These are phyloP conservation scores for Trichoderma parareesei DNA, from an alignment of 495 filamentous ascomycete species.

Conservation along the genomic window DNA sequence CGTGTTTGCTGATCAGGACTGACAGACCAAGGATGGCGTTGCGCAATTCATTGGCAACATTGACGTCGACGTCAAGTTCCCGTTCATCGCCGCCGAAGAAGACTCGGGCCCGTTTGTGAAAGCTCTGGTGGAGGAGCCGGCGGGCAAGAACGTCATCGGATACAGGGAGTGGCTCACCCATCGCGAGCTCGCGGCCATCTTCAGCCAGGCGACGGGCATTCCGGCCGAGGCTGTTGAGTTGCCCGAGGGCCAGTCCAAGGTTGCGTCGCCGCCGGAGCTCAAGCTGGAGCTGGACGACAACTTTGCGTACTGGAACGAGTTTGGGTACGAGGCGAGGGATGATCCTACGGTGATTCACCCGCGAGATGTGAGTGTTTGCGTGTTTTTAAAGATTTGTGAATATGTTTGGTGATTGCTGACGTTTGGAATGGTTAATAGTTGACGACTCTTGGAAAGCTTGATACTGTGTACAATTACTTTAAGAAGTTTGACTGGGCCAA, in stretches of 20 bases:
- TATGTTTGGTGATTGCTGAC: slow-evolving; percentile 16
- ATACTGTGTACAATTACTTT: slow-evolving; percentile 25
- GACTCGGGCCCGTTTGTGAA: slow-evolving; percentile 30
- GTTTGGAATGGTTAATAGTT: slow-evolving; percentile 12
- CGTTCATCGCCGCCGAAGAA: slow-evolving; percentile 21
- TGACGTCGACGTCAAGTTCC: slow-evolving; percentile 13
- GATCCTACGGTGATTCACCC: background rate
- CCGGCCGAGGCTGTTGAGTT: slow-evolving; percentile 12
- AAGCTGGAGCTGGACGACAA: slow-evolving; percentile 27
- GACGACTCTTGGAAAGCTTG: slow-evolving; percentile 20
- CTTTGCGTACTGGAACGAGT: slow-evolving; percentile 24
- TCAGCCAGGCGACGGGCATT: slow-evolving; percentile 17
- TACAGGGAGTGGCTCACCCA: slow-evolving; percentile 21
- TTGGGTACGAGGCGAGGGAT: slow-evolving; percentile 27
- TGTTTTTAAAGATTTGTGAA: background rate
- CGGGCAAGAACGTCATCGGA: slow-evolving; percentile 27
- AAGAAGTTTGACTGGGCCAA: slow-evolving; percentile 25
- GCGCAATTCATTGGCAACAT: slow-evolving; percentile 8
- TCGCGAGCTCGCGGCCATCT: slow-evolving; percentile 23
- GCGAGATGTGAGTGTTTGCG: background rate
- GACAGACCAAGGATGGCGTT: background rate
- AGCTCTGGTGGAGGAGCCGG: slow-evolving; percentile 21
- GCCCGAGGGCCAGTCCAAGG: slow-evolving; percentile 15
- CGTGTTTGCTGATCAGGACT: background rate
- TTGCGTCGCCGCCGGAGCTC: slow-evolving; percentile 17